These are phyloP conservation scores for Cymbopogon flexuosus DNA, from an alignment of 202 grass and related monocot genomes.

Conservation along the genomic window DNA sequence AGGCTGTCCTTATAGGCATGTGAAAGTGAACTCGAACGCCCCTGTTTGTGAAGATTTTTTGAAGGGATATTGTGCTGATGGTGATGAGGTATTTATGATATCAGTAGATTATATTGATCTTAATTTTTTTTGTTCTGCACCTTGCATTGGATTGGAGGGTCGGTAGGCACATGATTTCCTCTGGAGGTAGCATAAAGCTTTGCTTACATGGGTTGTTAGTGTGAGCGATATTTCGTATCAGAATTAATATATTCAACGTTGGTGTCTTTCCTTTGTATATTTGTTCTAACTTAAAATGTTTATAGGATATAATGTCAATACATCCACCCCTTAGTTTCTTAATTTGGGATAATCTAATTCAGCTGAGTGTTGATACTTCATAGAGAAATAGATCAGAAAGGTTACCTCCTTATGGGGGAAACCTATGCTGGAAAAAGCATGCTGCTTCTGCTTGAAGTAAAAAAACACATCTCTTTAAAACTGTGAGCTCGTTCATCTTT, in stretches of 20 bases:
- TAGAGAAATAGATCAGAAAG: background rate
- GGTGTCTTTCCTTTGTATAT: background rate
- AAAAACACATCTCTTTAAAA: constrained; percentile 14
- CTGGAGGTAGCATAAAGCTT: background rate
- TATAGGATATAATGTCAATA: background rate
- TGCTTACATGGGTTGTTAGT: background rate
- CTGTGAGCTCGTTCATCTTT: background rate
- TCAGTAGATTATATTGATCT: constrained; percentile 5
- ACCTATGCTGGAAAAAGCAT: constrained; percentile 2
- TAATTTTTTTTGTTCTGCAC: background rate
- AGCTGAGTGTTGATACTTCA: background rate
- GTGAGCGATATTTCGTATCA: background rate
- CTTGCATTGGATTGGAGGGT: background rate
- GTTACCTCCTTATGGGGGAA: background rate
- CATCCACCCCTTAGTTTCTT: background rate
- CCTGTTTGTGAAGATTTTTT: constrained; percentile 75
- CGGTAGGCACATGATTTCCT: constrained; percentile 1
- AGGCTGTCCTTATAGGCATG: constrained; percentile 81
- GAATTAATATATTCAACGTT: background rate
- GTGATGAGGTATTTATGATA: constrained; percentile 76
- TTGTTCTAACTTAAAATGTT: background rate
- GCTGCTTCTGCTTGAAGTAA: background rate
- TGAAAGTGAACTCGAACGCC: constrained; percentile 67
- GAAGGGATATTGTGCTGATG: constrained; percentile 81
- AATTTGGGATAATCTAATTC: background rate